Evolutionary conservation across 2,329 filamentous ascomycete genomes (phyloP), one percentile per base, ranked within the genome.

Genomic region (Hypocrella siamensis): DNA sequence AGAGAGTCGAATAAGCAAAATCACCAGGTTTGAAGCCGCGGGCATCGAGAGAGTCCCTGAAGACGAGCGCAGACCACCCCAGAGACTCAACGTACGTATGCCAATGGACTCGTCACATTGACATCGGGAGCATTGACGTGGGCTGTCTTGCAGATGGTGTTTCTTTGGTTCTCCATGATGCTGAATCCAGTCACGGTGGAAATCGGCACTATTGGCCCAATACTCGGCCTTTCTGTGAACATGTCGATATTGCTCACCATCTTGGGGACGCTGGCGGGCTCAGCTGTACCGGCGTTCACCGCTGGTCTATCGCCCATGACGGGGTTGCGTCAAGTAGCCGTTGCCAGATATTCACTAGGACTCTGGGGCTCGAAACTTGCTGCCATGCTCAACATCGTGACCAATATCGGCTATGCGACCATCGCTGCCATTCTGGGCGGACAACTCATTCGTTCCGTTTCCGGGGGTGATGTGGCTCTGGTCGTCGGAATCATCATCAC

Each of bases 361-460:
- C 36, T 41, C 17, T 43, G 41, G 41, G 40, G 41, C 24, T 40
- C 41, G 16, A 41, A 39, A 19, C 31, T 43, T 5, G 42, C 40
- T n/a, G 38, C 38, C 18, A 24, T 41, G 2, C 36, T 43, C 10
- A 43, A 43, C 33, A 35, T 43, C 26, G 33, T 43, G n/a, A 37
- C 42, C 6, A 39, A 40, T 19, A 38, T 40, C 3, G 41, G 41
- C 16, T 42, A 41, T 19, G 40, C 33, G 8, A 36, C 36, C n/a
- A 38, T 43, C 35, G 39, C 38, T 14, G 38, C 37, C 17, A 37
- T 43, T 19, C 35, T 43, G 5, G 40, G 36, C 14, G 41, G 41
- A 9, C 41, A 43, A 35, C 35, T 43, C 3, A 29, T 43, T 16
- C 35, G 38, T 19, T 40, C 41, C 10, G 41, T 42, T n/a, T 43